These are phyloP conservation scores for Sabuloglossum arenarium DNA, from an alignment of 495 filamentous ascomycete species.

Conservation along the genomic window DNA sequence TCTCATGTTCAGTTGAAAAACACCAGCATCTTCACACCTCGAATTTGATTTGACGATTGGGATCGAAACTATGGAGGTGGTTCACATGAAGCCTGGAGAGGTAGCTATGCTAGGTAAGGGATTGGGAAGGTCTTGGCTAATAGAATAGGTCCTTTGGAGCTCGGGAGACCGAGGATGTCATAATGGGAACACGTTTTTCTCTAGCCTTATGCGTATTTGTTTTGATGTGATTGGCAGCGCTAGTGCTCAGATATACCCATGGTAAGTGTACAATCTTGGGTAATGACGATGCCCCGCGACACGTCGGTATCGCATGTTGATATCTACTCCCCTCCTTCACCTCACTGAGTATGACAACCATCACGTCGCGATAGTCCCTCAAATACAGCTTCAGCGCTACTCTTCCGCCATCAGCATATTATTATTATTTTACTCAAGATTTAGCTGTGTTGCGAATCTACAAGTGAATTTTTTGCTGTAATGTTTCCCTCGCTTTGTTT, in stretches of 20 bases:
- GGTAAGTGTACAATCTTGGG: background rate
- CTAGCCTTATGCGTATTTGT: background rate
- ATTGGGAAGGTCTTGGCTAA: too few relatives aligned
- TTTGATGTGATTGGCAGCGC: background rate
- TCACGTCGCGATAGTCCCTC: background rate
- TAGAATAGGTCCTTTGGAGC: too few relatives aligned
- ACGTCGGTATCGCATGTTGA: background rate
- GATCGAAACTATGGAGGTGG: background rate
- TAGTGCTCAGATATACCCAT: background rate
- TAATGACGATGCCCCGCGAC: slow-evolving; percentile 2
- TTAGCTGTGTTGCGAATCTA: background rate
- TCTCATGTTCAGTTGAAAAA: too few relatives aligned
- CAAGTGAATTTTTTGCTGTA: background rate
- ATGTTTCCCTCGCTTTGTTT: background rate
- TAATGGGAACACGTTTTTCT: background rate
- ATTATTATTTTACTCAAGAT: background rate
- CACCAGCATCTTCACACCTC: too few relatives aligned
- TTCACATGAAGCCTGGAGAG: background rate
- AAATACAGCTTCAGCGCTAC: background rate
- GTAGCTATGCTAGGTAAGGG: background rate
- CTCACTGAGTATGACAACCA: background rate
- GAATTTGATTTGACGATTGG: background rate
- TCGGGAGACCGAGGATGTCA: background rate
- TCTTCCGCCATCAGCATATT: background rate
- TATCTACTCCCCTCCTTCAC: background rate